Base-by-base conservation (phyloP, 2,329 filamentous ascomycete genomes). In the Cyanodermella asteris region DNA sequence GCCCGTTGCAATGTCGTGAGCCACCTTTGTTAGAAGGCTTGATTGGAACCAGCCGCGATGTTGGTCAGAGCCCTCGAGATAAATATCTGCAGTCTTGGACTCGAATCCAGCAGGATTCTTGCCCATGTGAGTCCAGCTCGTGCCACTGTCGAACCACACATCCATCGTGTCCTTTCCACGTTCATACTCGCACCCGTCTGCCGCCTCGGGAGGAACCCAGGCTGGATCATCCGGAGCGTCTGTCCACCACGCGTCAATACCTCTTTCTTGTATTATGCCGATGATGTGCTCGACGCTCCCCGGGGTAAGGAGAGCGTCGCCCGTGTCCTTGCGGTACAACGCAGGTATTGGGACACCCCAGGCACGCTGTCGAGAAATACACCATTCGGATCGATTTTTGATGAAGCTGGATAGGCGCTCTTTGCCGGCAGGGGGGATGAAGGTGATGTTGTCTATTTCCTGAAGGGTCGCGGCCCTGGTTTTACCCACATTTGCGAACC, bases 41-140 rank as follows among this genome's bases (percentile, higher is more conserved):
- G 87, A 94, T 48, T 97, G 87, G 45, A 97, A 97, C 87, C 87
- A 97, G 16, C 87, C 87, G 19, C 87, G 73, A 47, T 97, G 87
- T 45, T 97, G 87, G 45, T 97, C 87, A 4, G 74, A 77, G 16
- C 87, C 87, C 51, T 97, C 87, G 3, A 94, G 62, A 43, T 91
- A 94, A 13, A 94, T 63, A 44, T 97, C 81, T 1, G 80, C 80
- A 15, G 44, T 41, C 6, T 46, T 37, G 15, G 53, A 56, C 41
- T 65, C 59, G 4, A 12, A 13, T 59, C 17, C 31, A 38, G 16
- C 36, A 6, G 37, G 41, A 14, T 47, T 45, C 3, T 36, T 32
- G 28, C 45, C 41, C 18, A 64, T 50, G 18, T 53, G 51, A 3
- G 63, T 74, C 87, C 87, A 97, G 41, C 80, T 91, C 24, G 76